A percentile compares a stretch with the other conserved stretches of the same genome.
Evolutionary conservation across 371 early-diverging fungal species (phyloP).

Genomic region (Basidiobolus heterosporus): DNA sequence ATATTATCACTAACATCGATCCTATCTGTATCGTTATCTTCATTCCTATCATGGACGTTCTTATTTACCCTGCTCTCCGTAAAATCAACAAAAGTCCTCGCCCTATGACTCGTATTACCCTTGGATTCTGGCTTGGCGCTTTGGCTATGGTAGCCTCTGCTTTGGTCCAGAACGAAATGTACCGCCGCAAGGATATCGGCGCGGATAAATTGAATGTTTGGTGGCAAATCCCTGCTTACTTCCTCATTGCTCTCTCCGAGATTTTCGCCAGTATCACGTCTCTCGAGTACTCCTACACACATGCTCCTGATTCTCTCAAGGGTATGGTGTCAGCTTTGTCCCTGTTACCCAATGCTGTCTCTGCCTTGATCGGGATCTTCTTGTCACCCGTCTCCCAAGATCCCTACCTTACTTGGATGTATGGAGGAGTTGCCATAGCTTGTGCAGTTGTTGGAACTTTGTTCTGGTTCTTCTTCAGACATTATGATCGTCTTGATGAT

Average conservation of each 20-base stretch:
- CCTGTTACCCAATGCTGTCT: slow-evolving; percentile 48
- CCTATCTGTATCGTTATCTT: slow-evolving; percentile 44
- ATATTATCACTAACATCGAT: slow-evolving; percentile 19
- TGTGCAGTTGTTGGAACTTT: slow-evolving; percentile 18
- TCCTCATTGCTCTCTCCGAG: slow-evolving; percentile 28
- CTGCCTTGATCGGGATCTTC: slow-evolving; percentile 42
- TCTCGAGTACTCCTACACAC: slow-evolving; percentile 60
- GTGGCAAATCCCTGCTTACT: slow-evolving; percentile 50
- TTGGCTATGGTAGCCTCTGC: slow-evolving; percentile 54
- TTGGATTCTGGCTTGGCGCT: slow-evolving; percentile 46
- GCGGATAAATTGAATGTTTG: slow-evolving; percentile 33
- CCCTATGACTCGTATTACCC: slow-evolving; percentile 48
- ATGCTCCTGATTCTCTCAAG: slow-evolving; percentile 54
- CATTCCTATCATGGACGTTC: slow-evolving; percentile 50
- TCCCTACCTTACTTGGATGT: slow-evolving; percentile 47
- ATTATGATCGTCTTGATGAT: slow-evolving; percentile 9
- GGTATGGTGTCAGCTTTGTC: slow-evolving; percentile 53
- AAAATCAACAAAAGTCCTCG: slow-evolving; percentile 37
- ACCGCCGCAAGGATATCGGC: slow-evolving; percentile 18
- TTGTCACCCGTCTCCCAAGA: slow-evolving; percentile 48
- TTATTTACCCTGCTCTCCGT: slow-evolving; percentile 48
- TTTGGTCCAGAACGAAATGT: slow-evolving; percentile 46
- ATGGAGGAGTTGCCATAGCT: slow-evolving; percentile 30
- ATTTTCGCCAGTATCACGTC: slow-evolving; percentile 58
- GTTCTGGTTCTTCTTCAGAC: slow-evolving; percentile 14